phyloP scores from a whole-genome alignment of 1,284 basidiomycete genomes.

The Ustilago trichophora region DNA sequence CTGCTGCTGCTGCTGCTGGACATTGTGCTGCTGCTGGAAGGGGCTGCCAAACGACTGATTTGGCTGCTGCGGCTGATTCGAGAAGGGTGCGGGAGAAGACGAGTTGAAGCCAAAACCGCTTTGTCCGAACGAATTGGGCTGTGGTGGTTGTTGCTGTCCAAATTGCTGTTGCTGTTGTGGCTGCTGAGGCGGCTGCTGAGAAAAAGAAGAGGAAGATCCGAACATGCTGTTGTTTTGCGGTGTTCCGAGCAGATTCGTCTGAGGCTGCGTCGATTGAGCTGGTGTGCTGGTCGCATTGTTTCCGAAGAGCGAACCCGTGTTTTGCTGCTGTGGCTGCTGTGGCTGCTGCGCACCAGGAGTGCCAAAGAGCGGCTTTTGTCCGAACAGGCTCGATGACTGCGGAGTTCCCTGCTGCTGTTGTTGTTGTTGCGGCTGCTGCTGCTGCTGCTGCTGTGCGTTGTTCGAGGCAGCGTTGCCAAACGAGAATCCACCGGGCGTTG shows the following conservation, averaged over 20 bases:
- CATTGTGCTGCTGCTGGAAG: conserved; percentile 15
- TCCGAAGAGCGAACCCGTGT: conserved; percentile 22
- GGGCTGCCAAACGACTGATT: conserved; percentile 28
- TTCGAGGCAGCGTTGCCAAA: conserved; percentile 25
- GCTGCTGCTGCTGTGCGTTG: conserved; percentile 10
- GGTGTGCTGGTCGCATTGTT: conserved; percentile 13
- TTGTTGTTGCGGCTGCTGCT: conserved; percentile 12
- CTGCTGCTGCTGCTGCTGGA: conserved; percentile 16
- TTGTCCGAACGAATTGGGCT: conserved; percentile 19
- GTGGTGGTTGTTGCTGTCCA: conserved; percentile 11
- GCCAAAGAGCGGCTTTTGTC: conserved; percentile 50
- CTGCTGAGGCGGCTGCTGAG: conserved; percentile 19
- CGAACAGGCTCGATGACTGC: conserved; percentile 22
- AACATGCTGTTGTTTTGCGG: conserved; percentile 32
- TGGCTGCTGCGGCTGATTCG: conserved; percentile 18
- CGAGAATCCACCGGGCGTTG: conserved; percentile 33
- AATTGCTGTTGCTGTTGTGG: conserved; percentile 8
- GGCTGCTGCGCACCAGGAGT: conserved; percentile 27
- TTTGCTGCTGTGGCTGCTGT: conserved; percentile 22
- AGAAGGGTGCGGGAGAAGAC: conserved; percentile 26
- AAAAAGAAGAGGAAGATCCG: conserved; percentile 16
- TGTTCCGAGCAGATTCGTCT: conserved; percentile 20
- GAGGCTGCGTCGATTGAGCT: conserved; percentile 10
- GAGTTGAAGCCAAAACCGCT: conserved; percentile 15
- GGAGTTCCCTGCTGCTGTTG: conserved; percentile 21